Base-by-base conservation (phyloP, 2,329 filamentous ascomycete genomes). In the Diaporthe citrichinensis region DNA sequence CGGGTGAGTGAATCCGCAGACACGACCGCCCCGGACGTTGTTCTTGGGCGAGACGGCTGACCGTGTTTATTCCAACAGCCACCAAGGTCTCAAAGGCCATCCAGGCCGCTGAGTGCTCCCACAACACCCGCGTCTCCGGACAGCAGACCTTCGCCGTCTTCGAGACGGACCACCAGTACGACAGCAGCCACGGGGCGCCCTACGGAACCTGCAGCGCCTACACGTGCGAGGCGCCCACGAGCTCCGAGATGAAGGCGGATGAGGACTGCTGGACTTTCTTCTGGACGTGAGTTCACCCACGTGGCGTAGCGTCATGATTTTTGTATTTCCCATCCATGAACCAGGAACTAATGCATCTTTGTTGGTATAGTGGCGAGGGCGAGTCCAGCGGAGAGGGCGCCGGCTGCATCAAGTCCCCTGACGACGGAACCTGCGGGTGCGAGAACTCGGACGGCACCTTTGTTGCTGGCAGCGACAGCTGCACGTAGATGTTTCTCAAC, bases 191-290 rank as follows among this genome's bases (percentile, higher is more conserved):
- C 75, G 87, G 87, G 34, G 84, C 83, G 3, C 87, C 87, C 2
- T 88, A 88, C 78, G 87, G 87, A 1, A 88, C 86, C 6, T 89
- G 85, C 79, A 80, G 77, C 36, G 84, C 85, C 1, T 87, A 86
- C 78, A 86, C 84, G 1, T 86, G 84, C 78, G 78, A 80, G 12
- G 77, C 82, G 7, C 84, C 85, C 0, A 81, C 81, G 0, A 78
- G 73, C 14, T 76, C 78, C 3, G 79, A 82, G 9, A 77, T 86
- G 78, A 80, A 79, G 49, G 78, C 74, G 57, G 78, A 82, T 25
- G 78, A 78, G 0, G 84, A 85, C 76, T 85, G 80, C 78, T 87
- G 85, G 85, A 84, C 84, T 2, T 87, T 87, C 78, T 85, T 83
- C 77, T 85, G 84, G 83, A 80, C 79, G n/a, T 76, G 20, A 20